Conservation (phyloP, 768 basidiomycete genomes). For the Paxillus involutus region DNA sequence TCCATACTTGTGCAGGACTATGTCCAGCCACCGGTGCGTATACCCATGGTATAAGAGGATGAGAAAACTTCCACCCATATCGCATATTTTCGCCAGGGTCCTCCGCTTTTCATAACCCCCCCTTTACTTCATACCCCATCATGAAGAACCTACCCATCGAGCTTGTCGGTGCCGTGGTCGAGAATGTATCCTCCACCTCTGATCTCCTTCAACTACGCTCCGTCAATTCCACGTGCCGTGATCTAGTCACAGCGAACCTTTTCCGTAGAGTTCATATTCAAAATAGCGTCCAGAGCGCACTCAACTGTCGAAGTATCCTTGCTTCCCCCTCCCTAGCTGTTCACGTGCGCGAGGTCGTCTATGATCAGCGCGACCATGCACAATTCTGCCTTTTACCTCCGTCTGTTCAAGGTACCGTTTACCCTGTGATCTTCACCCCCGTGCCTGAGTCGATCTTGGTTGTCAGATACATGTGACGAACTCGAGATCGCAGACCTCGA, state of each 20-base stretch:
- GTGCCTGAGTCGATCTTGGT: background rate
- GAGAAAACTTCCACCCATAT: background rate
- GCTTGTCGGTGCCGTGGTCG: conserved; percentile 24
- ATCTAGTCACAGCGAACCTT: conserved; percentile 23
- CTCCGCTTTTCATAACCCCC: background rate
- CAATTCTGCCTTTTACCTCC: conserved; percentile 22
- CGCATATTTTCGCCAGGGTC: background rate
- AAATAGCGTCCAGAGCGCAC: conserved; percentile 28
- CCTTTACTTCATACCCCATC: background rate
- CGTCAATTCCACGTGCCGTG: conserved; percentile 25
- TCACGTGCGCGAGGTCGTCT: conserved; percentile 28
- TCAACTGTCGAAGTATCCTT: conserved; percentile 22
- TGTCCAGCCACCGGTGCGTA: background rate
- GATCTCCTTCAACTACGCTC: conserved; percentile 29
- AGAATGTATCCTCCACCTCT: conserved; percentile 20
- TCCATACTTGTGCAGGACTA: background rate
- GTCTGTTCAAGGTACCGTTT: conserved; percentile 10
- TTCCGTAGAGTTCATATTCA: conserved; percentile 24
- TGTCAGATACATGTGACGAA: conserved; percentile 21
- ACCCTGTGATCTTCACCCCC: too few relatives aligned
- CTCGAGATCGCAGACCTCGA: conserved; percentile 33
- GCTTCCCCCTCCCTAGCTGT: conserved; percentile 19
- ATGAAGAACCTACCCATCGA: conserved; percentile 30
- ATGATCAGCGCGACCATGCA: conserved; percentile 27
- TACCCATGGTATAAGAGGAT: conserved; percentile 7